Base-by-base conservation (phyloP, 768 basidiomycete species). In the Flagelloscypha sp. region DNA sequence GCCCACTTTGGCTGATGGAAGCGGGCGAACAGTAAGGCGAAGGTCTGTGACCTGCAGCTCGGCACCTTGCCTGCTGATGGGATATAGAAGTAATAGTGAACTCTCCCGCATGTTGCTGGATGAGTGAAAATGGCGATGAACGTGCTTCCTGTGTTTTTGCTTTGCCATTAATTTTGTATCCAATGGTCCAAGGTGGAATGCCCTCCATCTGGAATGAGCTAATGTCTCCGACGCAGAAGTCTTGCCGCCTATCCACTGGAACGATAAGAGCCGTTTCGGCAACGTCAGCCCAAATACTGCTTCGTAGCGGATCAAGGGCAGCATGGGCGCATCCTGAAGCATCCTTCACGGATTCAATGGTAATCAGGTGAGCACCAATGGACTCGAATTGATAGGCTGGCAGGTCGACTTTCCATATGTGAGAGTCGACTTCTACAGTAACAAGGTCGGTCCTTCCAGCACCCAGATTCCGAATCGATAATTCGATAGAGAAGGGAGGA, bases 181-280 rank as follows among this genome's bases (percentile, higher is more conserved):
- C 79, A 35, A 97, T 74, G 3, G 75, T 81, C 90, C 92, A 98
- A 3, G 94, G 90, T 11, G 92, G 84, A 21, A 76, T 84, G 28
- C 95, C 95, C 57, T 95, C 89, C 11, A 99, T 66, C 52, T 93
- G 81, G 69, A 95, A 98, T 44, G 88, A 88, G 7, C 85, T 69
- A 19, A 78, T 68, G 41, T 97, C 90, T 7, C 93, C 94, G 2
- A 87, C 83, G 58, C 95, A 99, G 42, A 84, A 79, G 50, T 98
- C 81, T 46, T 68, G 68, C 38, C 76, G 70, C 38, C 79, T 65
- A 47, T 84, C 83, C 46, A 90, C 75, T 5, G 94, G 83, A 30
- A 89, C 71, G 36, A 99, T 90, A 9, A 87, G 78, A 7, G 95
- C 95, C 1, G 88, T 88, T 58, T 99, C 95, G 3, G 90, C 87